Base-by-base conservation (phyloP, 257 asterid species). In the Craterostigma plantagineum region DNA sequence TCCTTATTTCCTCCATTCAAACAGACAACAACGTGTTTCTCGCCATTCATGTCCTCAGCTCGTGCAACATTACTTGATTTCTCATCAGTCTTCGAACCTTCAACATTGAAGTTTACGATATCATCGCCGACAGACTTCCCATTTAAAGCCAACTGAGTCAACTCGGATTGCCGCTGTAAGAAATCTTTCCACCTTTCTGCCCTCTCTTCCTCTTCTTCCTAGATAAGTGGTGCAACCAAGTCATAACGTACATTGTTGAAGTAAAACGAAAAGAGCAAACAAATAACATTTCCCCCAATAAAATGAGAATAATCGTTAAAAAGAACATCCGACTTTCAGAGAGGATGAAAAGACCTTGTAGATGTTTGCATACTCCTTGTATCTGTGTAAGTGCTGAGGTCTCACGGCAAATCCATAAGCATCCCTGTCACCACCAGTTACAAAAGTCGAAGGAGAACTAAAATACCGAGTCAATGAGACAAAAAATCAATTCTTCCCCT, bases 171-270 rank as follows among this genome's bases (percentile, higher is more conserved):
- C 51, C 92, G 78, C 16, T 58, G 76, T 54, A 90, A 54, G 46
- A 90, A 90, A 63, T 77, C 92, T 37, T 61, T 68, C 99, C 99
- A 90, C 68, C 94, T 77, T 57, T 83, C 84, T 47, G 94, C 79
- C 54, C 99, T 75, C 68, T 90, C 99, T 63, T 75, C 96, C 78
- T 90, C 99, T 61, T 90, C 99, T 65, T 90, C 99, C 99, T 90
- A 54, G 34, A 63, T 54, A 38, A 37, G 54, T 38, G 54, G 42
- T 11, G 42, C 13, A 37, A 10, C 4, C 2, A 23, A 23, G 30
- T 23, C 6, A 23, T 2, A 23, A 23, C 6, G 30, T 2, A 23
- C 30, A 2, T 23, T n/a, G n/a, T n/a, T n/a, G n/a, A n/a, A n/a
- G n/a, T n/a, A n/a, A n/a, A n/a, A n/a, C n/a, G n/a, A n/a, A n/a